Base-by-base conservation (phyloP, 139 green algal genomes). In the Chlamydomonas sphaeroides region DNA sequence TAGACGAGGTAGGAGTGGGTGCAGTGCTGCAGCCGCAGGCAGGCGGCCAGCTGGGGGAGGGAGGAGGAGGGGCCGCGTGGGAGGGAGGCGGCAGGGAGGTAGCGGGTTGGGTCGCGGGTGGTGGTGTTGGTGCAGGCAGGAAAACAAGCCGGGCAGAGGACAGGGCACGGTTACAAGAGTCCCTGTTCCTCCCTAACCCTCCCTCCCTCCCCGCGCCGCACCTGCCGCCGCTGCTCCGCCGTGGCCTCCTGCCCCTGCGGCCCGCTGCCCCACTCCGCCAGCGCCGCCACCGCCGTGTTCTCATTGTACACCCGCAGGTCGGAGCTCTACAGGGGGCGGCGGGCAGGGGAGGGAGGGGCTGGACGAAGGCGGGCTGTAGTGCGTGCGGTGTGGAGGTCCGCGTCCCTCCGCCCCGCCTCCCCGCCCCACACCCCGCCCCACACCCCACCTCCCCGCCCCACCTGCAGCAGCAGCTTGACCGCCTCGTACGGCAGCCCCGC, bases 1-100 rank as follows among this genome's bases (percentile, higher is more conserved):
- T 73, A 72, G 25, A 62, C 41, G 25, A 82, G 59, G 59, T 82
- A 82, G 75, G 56, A 71, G 75, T 82, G 75, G 11, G 75, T 73
- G 75, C 75, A 82, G 59, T 82, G 75, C 75, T 82, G 75, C 75
- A 82, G 59, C 42, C 75, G 59, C 45, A 82, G n/a, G 3, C 20
- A 28, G 28, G n/a, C 75, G 42, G 63, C 62, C 61, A 82, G 75
- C 75, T 80, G 74, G 7, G 45, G 10, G 45, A 51, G 10, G 45
- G 45, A 8, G 10, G 45, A 14, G 45, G 10, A 51, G 45, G 45
- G 45, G 45, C 45, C 45, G 45, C 45, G 14, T 8, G 45, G 45
- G 45, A 8, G 14, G 45, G 45, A n/a, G n/a, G n/a, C n/a, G 45
- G 45, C 45, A 51, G 14, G 45, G 45, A 20, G 45, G 14, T 8